Evolutionary conservation across 2,329 filamentous ascomycete genomes (phyloP).

Genomic region (Cytospora chrysosperma): DNA sequence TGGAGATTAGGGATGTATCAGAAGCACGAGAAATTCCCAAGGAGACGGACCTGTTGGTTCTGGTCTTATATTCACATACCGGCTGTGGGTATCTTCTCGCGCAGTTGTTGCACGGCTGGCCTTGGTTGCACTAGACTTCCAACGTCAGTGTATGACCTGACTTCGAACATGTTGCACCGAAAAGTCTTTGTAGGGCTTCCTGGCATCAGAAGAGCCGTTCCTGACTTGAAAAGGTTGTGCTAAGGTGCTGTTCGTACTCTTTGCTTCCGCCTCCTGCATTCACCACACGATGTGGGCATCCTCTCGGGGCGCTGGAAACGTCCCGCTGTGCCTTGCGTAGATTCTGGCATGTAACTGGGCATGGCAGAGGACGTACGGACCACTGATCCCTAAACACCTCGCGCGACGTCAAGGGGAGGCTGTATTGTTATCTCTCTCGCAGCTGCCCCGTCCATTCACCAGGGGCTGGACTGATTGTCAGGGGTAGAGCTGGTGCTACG

Average conservation of each 20-base stretch:
- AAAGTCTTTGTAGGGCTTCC: background rate
- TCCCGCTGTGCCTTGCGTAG: slow-evolving; percentile 31
- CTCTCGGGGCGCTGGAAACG: slow-evolving; percentile 34
- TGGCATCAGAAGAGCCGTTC: background rate
- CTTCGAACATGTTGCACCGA: background rate
- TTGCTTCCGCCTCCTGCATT: slow-evolving; percentile 53
- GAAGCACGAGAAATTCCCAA: background rate
- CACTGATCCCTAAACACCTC: background rate
- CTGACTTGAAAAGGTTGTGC: background rate
- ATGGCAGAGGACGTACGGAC: background rate
- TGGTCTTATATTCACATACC: slow-evolving; percentile 45
- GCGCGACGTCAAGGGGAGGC: background rate
- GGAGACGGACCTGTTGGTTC: slow-evolving; percentile 28
- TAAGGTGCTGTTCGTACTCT: slow-evolving; percentile 39
- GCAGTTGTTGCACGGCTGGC: slow-evolving; percentile 55
- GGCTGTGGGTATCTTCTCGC: slow-evolving; percentile 52
- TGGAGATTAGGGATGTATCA: background rate
- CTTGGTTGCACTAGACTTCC: slow-evolving; percentile 49
- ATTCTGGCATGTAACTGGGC: slow-evolving; percentile 34
- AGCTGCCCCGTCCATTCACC: background rate
- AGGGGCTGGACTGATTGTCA: background rate
- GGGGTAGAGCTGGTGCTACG: background rate
- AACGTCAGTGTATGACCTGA: slow-evolving; percentile 4
- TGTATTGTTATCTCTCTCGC: background rate
- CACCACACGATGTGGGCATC: slow-evolving; percentile 46